Base-by-base conservation (phyloP, 331 rosid genomes). In the Quercus phellos region DNA sequence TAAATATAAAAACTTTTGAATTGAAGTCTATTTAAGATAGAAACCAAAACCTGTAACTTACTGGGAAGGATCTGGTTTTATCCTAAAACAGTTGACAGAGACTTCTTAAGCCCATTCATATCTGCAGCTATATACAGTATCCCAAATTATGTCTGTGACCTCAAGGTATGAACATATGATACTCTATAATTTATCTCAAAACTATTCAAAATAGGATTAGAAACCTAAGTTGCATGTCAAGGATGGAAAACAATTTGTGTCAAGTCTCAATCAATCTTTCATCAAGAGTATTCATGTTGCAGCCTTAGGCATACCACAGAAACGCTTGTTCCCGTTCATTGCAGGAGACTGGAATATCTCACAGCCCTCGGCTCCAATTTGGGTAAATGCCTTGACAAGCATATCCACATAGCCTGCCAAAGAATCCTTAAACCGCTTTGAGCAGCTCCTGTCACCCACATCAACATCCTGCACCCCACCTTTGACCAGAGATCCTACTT, bases 381-480 rank as follows among this genome's bases (percentile, higher is more conserved):
- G 55, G 1, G 78, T 70, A 53, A 94, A 89, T 73, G 78, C 89
- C 22, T 43, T 72, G 26, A 83, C 89, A 68, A 94, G 93, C 81
- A 46, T 71, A 10, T 83, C 70, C 26, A 89, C 70, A 77, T 60
- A 51, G 2, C 69, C 73, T 16, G 74, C 34, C 75, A 94, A 76
- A 51, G 86, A 78, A 6, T 46, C 51, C 84, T 87, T 77, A 54
- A 94, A 94, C 29, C 42, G 42, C 67, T 61, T 74, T 18, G 98
- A 89, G 89, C 91, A 86, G 89, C 98, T 90, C 87, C 85, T 84
- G 85, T 92, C 92, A 42, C 97, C 87, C 54, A 69, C 87, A 34
- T 90, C 93, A 50, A 90, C 92, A 69, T 92, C 96, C 79, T 89
- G 97, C 82, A 89, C 94, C 46, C 96, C 97, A 38, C 93, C 98